Conservation (phyloP, 2,329 filamentous ascomycete genomes). For the Purpureocillium takamizusanense region DNA sequence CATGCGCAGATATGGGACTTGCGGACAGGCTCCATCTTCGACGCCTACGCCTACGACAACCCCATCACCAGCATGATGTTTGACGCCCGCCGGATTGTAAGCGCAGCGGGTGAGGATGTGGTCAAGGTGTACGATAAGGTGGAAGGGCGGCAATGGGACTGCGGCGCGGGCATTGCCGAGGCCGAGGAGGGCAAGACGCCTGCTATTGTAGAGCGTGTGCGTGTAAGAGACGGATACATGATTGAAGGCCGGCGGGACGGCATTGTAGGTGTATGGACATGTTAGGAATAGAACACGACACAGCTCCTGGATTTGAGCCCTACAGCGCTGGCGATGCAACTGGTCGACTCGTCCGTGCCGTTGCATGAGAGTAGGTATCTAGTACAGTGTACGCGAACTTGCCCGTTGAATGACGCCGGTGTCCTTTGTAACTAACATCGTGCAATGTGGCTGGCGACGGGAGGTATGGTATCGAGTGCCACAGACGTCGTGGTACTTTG, state of each 20-base stretch:
- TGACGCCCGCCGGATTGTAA: conserved; percentile 79
- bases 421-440: too few relatives aligned
- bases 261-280: conserved; percentile 84
- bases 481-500: too few relatives aligned
- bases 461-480: too few relatives aligned
- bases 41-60: conserved; percentile 91
- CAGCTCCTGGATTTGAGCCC: too few relatives aligned
- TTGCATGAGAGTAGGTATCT: conserved; percentile 85
- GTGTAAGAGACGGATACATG: conserved; percentile 89
- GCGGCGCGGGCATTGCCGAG: conserved; percentile 70
- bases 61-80: conserved; percentile 97
- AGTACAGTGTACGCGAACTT: too few relatives aligned
- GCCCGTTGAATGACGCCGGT: too few relatives aligned
- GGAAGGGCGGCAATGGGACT: conserved; percentile 93
- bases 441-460: too few relatives aligned
- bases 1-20: conserved; percentile 89
- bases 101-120: conserved; percentile 83
- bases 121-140: conserved; percentile 98
- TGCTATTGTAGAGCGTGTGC: conserved; percentile 71
- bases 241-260: conserved; percentile 85
- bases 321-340: too few relatives aligned
- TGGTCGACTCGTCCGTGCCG: conserved; percentile 31
- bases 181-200: conserved; percentile 56
- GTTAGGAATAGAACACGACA: conserved; percentile 25
- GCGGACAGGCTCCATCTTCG: conserved; percentile 86